Conservation (phyloP, 1,284 basidiomycete genomes). For the Rhodotorula mucilaginosa region DNA sequence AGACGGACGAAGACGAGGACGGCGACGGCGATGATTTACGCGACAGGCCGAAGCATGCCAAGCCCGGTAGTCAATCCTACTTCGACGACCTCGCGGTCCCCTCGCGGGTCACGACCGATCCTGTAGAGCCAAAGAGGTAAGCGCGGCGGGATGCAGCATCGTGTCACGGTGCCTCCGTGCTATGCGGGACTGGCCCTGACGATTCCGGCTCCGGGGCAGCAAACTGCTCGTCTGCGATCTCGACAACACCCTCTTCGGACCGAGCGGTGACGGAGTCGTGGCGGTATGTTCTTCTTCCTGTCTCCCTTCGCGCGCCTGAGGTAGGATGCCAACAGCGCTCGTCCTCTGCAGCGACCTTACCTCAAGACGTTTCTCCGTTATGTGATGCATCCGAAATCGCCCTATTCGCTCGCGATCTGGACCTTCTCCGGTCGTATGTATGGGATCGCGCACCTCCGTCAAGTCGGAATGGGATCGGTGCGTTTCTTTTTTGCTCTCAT, state of each 20-base stretch:
- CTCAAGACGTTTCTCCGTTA: conserved; percentile 33
- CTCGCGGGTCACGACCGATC: background rate
- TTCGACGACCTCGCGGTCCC: background rate
- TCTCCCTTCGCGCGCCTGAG: background rate
- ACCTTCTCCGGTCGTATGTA: conserved; percentile 20
- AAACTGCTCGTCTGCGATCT: conserved; percentile 17
- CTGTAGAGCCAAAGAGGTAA: conserved; percentile 5
- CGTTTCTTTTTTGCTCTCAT: background rate
- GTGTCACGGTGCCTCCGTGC: no score
- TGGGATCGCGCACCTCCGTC: conserved; percentile 25
- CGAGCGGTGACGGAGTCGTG: conserved; percentile 14
- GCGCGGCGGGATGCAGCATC: no score
- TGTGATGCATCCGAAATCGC: conserved; percentile 19
- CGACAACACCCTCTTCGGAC: conserved; percentile 37
- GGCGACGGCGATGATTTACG: no score
- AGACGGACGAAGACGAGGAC: no score
- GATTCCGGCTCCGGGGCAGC: background rate
- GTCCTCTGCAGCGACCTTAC: conserved; percentile 17
- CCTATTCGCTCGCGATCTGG: conserved; percentile 30
- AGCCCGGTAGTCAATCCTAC: background rate
- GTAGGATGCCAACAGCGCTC: background rate
- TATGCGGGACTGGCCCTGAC: background rate
- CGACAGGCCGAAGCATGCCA: no score
- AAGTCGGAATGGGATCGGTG: conserved; percentile 24
- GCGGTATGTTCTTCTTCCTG: background rate